These are phyloP conservation scores for Trifolium subterraneum DNA, from an alignment of 306 rosid species.

Conservation along the genomic window DNA sequence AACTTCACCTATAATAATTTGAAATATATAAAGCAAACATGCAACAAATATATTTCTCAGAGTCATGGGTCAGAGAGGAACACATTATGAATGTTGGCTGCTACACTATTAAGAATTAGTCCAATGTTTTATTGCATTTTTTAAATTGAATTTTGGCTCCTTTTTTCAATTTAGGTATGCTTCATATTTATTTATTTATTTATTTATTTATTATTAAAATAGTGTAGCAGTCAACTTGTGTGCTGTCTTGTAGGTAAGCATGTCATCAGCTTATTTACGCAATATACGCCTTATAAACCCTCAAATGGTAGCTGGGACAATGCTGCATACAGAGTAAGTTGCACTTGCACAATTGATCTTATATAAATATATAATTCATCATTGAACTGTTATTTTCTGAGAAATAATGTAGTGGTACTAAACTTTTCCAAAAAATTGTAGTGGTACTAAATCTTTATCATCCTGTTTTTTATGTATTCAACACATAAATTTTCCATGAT, in stretches of 20 bases:
- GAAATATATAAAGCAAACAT: not conserved
- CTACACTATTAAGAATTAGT: conserved; percentile 9
- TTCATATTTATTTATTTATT: not conserved
- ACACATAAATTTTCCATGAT: not conserved
- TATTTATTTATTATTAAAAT: not conserved
- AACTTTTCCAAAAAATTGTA: no score
- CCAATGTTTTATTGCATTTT: not conserved
- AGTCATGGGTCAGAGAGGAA: not conserved
- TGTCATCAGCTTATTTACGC: conserved; percentile 68
- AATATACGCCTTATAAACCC: conserved; percentile 72
- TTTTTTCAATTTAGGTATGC: not conserved
- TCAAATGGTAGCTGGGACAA: conserved; percentile 74
- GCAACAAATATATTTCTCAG: not conserved
- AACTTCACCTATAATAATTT: not conserved
- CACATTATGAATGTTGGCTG: not conserved
- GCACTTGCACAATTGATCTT: not conserved
- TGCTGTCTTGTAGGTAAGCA: conserved; percentile 61
- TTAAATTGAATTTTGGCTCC: not conserved
- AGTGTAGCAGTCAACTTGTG: not conserved
- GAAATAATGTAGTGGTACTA: not conserved
- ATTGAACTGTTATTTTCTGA: not conserved
- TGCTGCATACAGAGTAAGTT: conserved; percentile 60
- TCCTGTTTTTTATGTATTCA: not conserved
- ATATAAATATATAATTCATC: not conserved
- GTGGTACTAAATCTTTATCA: not conserved